Percentiles rank a stretch among this genome's conserved stretches.
Evolutionary conservation across 768 basidiomycete genomes (phyloP).

Genomic region (Lactarius sanguifluus): DNA sequence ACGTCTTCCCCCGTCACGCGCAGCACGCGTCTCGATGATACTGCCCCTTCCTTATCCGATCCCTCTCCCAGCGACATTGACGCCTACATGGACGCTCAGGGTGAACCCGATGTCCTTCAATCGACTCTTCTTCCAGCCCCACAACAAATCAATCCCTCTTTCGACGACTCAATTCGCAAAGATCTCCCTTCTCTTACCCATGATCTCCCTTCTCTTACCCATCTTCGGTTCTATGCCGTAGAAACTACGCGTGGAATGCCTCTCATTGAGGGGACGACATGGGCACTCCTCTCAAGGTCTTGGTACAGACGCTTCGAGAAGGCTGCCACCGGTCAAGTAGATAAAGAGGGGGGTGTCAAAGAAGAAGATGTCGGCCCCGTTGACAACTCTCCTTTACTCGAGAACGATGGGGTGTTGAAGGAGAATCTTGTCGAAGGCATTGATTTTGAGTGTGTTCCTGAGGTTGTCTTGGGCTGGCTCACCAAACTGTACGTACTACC

Average conservation of each 20-base stretch:
- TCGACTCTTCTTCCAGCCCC: slow-evolving; percentile 17
- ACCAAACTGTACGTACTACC: slow-evolving; percentile 58
- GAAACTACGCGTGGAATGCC: slow-evolving; percentile 44
- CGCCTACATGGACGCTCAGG: slow-evolving; percentile 41
- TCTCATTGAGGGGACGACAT: slow-evolving; percentile 67
- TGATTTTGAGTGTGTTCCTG: slow-evolving; percentile 76
- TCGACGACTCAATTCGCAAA: slow-evolving; percentile 15
- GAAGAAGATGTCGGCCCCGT: slow-evolving; percentile 71
- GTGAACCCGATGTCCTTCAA: slow-evolving; percentile 30
- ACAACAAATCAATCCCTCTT: slow-evolving; percentile 7
- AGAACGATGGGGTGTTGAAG: slow-evolving; percentile 49
- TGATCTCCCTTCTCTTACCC: slow-evolving; percentile 29
- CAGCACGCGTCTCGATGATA: slow-evolving; percentile 34
- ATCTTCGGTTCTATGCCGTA: slow-evolving; percentile 53
- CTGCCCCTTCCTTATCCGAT: slow-evolving; percentile 29
- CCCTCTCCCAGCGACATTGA: slow-evolving; percentile 57
- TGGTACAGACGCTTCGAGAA: slow-evolving; percentile 80
- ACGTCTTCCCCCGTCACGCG: slow-evolving; percentile 43
- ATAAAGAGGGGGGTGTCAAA: slow-evolving; percentile 63
- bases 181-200: slow-evolving; percentile 25
- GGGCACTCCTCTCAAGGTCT: slow-evolving; percentile 68
- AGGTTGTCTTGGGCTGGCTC: slow-evolving; percentile 67
- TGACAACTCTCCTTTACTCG: slow-evolving; percentile 68
- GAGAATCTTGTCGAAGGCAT: slow-evolving; percentile 54
- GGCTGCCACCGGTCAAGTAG: slow-evolving; percentile 65